Evolutionary conservation across 2,329 filamentous ascomycete genomes (phyloP), one percentile per base, ranked within the genome.

Genomic region (Apiospora sp.): DNA sequence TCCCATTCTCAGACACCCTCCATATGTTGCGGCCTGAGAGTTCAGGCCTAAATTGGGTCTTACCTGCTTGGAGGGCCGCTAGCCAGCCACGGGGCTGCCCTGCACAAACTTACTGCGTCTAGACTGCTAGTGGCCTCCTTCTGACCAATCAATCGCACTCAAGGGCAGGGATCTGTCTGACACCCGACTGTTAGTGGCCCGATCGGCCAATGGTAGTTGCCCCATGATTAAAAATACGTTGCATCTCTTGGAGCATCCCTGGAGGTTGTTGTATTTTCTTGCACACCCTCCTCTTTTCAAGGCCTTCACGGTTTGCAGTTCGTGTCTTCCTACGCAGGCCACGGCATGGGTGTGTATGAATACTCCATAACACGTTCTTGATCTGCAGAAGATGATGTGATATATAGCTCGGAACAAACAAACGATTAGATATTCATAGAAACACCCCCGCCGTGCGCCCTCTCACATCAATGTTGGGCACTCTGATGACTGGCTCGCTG

Each of bases 181-280:
- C 54, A 12, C 16, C 27, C 8, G 34, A 22, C 8, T 8, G 7
- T n/a, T 37, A 61, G 54, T 64, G 58, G 58, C 10, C n/a, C 16
- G 58, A 64, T 41, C 58, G n/a, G 58, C 58, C 58, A 64, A 64
- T 64, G 12, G 58, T 19, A 41, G 58, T 41, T 64, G 34, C 34
- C 58, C 22, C 58, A 64, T 64, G 58, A 64, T 41, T 12, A 7
- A 24, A 64, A 64, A 64, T 41, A 41, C 30, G 54, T 37, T 27
- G 51, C 51, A 34, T 58, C 51, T 41, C 51, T 34, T 34, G 51
- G 46, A 51, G 48, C 27, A 58, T 58, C 51, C 51, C 27, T 30
- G 27, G 4, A 8, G 14, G 22, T 61, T 5, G 4, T 19, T 34
- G 30, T 16, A 14, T 37, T 61, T 61, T 22, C 27, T 19, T n/a